Conservation (phyloP, 2,329 filamentous ascomycete genomes). For the Penicillium sp. region DNA sequence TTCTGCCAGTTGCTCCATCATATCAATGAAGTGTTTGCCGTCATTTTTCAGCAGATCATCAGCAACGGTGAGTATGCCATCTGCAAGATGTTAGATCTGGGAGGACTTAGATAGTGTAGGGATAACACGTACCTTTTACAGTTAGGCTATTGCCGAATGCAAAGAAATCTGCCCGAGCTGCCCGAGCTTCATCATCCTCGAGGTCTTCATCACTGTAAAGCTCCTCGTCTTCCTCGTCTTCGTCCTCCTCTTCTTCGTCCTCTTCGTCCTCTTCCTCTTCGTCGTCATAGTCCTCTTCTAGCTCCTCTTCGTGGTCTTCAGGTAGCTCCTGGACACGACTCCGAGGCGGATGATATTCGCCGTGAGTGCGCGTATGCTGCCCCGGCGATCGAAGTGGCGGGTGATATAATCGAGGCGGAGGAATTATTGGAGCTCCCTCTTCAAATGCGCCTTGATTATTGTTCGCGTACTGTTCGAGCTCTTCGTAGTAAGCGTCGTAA, state of each 20-base stretch:
- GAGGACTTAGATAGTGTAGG: neutral
- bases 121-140: constrained; percentile 69
- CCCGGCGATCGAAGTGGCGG: constrained; percentile 57
- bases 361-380: constrained; percentile 58
- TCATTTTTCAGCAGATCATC: constrained; percentile 99
- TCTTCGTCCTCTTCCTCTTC: constrained; percentile 48
- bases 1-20: constrained; percentile 99
- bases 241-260: constrained; percentile 59
- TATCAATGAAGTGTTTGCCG: constrained; percentile 99
- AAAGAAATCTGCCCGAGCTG: constrained; percentile 78
- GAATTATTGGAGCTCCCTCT: constrained; percentile 69
- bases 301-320: constrained; percentile 58
- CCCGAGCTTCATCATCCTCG: constrained; percentile 64
- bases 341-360: constrained; percentile 67
- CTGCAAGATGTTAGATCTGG: constrained; percentile 47
- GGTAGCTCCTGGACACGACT: constrained; percentile 68
- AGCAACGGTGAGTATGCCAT: constrained; percentile 96
- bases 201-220: constrained; percentile 66
- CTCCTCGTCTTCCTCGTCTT: constrained; percentile 71
- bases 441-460: constrained; percentile 65
- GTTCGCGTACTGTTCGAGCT: constrained; percentile 96
- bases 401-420: constrained; percentile 65
- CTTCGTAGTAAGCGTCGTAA: constrained; percentile 98
- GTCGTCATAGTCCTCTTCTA: constrained; percentile 57
- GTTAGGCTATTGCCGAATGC: constrained; percentile 97